Base-by-base conservation (phyloP, 768 basidiomycete species). In the Cytidiella melzeri region DNA sequence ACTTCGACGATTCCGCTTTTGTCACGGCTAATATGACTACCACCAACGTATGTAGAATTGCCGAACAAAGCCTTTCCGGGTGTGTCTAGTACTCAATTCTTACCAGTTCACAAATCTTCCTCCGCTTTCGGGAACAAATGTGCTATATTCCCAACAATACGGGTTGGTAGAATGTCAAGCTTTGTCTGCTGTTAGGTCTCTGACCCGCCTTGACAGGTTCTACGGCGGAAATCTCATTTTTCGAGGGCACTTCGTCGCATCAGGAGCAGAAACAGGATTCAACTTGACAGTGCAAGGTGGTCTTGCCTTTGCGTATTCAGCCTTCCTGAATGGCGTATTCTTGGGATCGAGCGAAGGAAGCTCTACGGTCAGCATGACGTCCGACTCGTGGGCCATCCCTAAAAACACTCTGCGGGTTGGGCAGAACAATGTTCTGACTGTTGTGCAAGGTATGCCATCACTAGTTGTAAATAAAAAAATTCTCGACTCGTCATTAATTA, bases 91-190 rank as follows among this genome's bases (percentile, higher is more conserved):
- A 13, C 37, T 42, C 38, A 19, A 15, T 7, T 34, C 15, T 7
- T 34, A 15, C 7, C 41, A 77, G 75, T 77, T 76, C 55, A 76
- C 75, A 2, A 75, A 76, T 56, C 64, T 76, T 7, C 74, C 73
- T 2, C 69, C 70, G 2, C 54, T 76, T 15, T 65, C 71, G 1
- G 74, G 72, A 15, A 61, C 64, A 27, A 61, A 63, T 21, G 75
- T 78, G 18, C 60, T 78, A 21, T 77, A 77, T 57, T 74, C 74
- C 3, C 74, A 76, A 45, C 74, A 78, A 64, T 76, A 78, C 47
- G 75, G 73, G 74, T 75, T 57, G 18, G 65, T 53, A 0, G 5
- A n/a, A n/a, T n/a, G n/a, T n/a, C n/a, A n/a, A n/a, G n/a, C 24
- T 47, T 9, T 5, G 6, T 28, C 43, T 41, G 23, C 12, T 15